phyloP scores from a whole-genome alignment of 148 eudicot genomes.

The Mesembryanthemum crystallinum region DNA sequence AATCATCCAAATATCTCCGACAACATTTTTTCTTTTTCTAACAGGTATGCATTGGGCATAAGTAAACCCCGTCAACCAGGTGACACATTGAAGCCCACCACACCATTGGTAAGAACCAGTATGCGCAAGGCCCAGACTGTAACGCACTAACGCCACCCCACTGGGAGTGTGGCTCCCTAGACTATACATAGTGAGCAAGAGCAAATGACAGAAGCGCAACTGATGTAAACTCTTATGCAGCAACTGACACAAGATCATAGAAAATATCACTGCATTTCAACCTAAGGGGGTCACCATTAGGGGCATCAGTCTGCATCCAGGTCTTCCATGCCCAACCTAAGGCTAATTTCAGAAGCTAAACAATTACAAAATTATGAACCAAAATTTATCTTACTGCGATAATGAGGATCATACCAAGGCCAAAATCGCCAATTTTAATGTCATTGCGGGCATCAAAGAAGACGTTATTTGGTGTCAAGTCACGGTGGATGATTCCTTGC shows the following conservation, averaged over 20 bases:
- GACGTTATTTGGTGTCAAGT: conserved; percentile 93
- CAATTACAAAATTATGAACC: background rate
- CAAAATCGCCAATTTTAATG: conserved; percentile 97
- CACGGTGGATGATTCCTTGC: conserved; percentile 97
- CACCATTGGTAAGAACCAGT: background rate
- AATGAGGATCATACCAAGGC: conserved; percentile 68
- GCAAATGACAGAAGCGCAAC: background rate
- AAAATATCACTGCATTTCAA: background rate
- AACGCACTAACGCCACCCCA: background rate
- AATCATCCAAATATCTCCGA: background rate
- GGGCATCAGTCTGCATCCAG: background rate
- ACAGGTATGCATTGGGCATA: background rate
- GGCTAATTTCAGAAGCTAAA: background rate
- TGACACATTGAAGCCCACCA: background rate
- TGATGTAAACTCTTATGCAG: background rate
- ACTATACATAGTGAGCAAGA: background rate
- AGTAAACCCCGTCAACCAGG: background rate
- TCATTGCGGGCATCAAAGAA: conserved; percentile 97
- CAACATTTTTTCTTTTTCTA: background rate
- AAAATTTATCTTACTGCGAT: background rate
- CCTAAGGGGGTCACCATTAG: background rate
- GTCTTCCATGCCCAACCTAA: background rate
- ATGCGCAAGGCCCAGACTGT: background rate
- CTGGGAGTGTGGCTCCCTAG: background rate
- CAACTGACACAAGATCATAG: background rate